Evolutionary conservation across 805 yeast species (phyloP), one percentile per base, ranked within the genome.

Genomic region (Lachancea thermotolerans): DNA sequence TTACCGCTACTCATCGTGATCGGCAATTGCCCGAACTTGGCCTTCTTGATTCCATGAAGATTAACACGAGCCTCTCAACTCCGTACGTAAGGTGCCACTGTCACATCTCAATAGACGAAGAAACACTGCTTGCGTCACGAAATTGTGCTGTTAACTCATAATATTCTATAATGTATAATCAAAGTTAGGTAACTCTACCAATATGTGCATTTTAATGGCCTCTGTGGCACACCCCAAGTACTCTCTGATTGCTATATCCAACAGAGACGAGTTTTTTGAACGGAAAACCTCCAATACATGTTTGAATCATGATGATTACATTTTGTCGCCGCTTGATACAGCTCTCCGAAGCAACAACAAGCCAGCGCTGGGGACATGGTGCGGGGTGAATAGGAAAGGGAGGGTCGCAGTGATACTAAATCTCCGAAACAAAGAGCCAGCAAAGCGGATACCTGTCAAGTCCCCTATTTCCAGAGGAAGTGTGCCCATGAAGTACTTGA

Each of bases 361-460:
- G 31, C 65, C 70, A 1, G 89, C 80, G 45, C 86, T 78, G 50
- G 97, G 99, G 1, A 86, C 97, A 0, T 93, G 99, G 99, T 77
- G 87, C 1, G 97, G 95, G 0, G 73, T 84, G 1, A 72, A 78
- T 35, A 68, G 68, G 28, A 59, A 54, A 2, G 87, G 87, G 0
- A 71, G 73, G 48, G 47, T 90, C 1, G 85, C 95, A 0, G 84
- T 84, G 2, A 71, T 91, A 25, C 81, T 93, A 14, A 91, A 91
- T 59, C 80, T 77, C 32, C 57, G 54, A 59, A 67, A 85, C 39
- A 93, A 84, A 53, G 62, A 65, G 6, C 45, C 50, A 7, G 56
- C 41, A 51, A 49, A 49, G 10, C n/a, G 47, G 2, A 39, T 49
- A n/a, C 54, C 53, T 42, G 55, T 56, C 1, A 54, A 60, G 10